Percentiles rank a stretch among this genome's conserved stretches.
phyloP scores from a whole-genome alignment of 441 rosid species.

The Cnidoscolus chayamansa region DNA sequence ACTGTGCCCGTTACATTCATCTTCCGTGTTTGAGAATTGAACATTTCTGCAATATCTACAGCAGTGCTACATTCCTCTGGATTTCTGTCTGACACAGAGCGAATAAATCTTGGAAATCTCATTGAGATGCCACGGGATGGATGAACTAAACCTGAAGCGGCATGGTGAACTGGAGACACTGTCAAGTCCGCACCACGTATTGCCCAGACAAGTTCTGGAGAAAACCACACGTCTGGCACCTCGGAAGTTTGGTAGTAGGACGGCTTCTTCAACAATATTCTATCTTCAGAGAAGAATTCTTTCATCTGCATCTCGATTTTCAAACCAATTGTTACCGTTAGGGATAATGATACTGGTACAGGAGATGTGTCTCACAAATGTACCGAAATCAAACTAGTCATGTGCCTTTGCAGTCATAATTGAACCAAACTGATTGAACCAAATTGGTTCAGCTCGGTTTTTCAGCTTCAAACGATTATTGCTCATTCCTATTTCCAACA shows the following conservation, averaged over 20 bases:
- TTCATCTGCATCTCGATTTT: constrained; percentile 59
- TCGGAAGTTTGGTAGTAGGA: constrained; percentile 72
- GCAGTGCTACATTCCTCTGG: constrained; percentile 80
- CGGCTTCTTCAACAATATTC: constrained; percentile 58
- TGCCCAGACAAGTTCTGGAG: constrained; percentile 75
- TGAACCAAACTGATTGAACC: neutral
- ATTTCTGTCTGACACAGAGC: constrained; percentile 40
- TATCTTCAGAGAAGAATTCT: constrained; percentile 64
- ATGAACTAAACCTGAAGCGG: constrained; percentile 71
- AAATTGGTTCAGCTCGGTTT: neutral
- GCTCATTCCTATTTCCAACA: too few species aligned
- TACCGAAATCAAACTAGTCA: neutral
- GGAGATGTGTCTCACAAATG: neutral
- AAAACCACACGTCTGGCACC: constrained; percentile 77
- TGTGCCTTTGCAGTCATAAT: neutral
- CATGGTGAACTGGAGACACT: constrained; percentile 72
- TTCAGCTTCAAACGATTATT: neutral
- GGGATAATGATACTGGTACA: constrained; percentile 5
- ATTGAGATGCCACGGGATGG: constrained; percentile 83
- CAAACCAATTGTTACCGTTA: neutral
- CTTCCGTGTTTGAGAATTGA: constrained; percentile 65
- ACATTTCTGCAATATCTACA: constrained; percentile 66
- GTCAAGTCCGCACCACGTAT: constrained; percentile 83
- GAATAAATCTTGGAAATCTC: constrained; percentile 69
- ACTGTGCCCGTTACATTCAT: constrained; percentile 41